These are phyloP conservation scores for Phytophthora podocarpi DNA, from an alignment of 352 stramenopile species.

Conservation along the genomic window DNA sequence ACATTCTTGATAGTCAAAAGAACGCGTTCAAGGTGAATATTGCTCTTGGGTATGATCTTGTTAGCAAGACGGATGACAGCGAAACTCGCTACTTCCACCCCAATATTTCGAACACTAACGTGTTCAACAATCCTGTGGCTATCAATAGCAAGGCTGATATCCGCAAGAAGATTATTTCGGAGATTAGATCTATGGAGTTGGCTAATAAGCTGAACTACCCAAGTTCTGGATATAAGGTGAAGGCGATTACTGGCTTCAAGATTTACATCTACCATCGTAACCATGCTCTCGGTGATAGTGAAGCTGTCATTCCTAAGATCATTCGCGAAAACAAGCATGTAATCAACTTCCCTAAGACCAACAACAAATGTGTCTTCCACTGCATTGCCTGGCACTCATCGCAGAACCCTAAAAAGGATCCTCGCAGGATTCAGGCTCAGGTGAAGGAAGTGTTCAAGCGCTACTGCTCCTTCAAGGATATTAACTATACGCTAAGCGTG, in stretches of 20 bases:
- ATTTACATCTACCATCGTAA: background rate
- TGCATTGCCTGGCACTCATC: background rate
- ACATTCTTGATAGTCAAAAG: too few species aligned
- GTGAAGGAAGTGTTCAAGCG: too few species aligned
- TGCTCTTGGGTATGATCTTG: constrained; percentile 11
- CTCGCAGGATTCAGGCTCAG: too few species aligned
- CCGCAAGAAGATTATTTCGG: background rate
- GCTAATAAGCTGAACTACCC: too few species aligned
- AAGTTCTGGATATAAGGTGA: background rate
- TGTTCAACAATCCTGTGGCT: constrained; percentile 2
- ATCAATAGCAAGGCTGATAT: constrained; percentile 5
- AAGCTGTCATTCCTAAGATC: too few species aligned
- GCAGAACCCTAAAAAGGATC: background rate
- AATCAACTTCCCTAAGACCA: constrained; percentile 10
- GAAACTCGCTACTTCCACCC: background rate
- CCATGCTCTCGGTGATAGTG: too few species aligned
- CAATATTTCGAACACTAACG: background rate
- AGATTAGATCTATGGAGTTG: background rate
- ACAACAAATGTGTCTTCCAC: constrained; percentile 12
- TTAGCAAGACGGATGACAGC: background rate
- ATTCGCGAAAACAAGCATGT: background rate
- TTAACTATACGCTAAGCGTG: background rate
- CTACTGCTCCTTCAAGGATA: background rate
- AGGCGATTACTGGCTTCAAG: background rate
- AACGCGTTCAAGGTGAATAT: too few species aligned